Percentiles rank a stretch among this genome's conserved stretches.
Evolutionary conservation across 352 stramenopile species (phyloP).

Genomic region (Phytophthora megakarya): DNA sequence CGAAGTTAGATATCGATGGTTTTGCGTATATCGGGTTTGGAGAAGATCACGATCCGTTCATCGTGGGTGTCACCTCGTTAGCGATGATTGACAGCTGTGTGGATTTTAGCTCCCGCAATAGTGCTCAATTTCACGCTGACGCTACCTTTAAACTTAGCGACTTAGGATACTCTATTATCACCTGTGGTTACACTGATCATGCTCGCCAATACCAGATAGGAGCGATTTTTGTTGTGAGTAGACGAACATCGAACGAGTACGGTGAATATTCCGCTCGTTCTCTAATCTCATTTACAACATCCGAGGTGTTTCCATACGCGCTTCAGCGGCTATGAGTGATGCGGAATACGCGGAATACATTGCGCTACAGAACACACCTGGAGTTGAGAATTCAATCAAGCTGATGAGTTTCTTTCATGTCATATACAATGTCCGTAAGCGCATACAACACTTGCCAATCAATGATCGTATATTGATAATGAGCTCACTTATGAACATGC

Average conservation of each 20-base stretch:
- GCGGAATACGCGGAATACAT: not conserved
- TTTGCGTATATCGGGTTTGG: too few species aligned
- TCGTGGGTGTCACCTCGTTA: too few species aligned
- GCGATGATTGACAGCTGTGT: too few species aligned
- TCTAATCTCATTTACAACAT: too few species aligned
- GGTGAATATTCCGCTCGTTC: not conserved
- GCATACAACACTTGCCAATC: slow-evolving; percentile 11
- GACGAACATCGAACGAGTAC: not conserved
- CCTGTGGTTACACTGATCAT: slow-evolving; percentile 5
- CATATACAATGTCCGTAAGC: slow-evolving; percentile 29
- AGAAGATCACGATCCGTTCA: too few species aligned
- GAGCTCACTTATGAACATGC: too few species aligned
- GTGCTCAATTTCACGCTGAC: slow-evolving; percentile 4
- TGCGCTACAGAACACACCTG: not conserved
- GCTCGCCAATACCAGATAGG: too few species aligned
- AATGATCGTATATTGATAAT: too few species aligned
- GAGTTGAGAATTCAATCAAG: not conserved
- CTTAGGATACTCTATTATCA: slow-evolving; percentile 9
- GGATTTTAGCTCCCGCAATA: too few species aligned
- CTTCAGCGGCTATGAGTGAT: not conserved
- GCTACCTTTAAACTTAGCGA: slow-evolving; percentile 16
- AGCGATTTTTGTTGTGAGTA: not conserved
- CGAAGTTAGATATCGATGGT: too few species aligned
- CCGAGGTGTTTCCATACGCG: too few species aligned
- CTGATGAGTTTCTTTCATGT: slow-evolving; percentile 31